Evolutionary conservation across 2,329 filamentous ascomycete genomes (phyloP).

Genomic region (Teratosphaeria epicoccoides): DNA sequence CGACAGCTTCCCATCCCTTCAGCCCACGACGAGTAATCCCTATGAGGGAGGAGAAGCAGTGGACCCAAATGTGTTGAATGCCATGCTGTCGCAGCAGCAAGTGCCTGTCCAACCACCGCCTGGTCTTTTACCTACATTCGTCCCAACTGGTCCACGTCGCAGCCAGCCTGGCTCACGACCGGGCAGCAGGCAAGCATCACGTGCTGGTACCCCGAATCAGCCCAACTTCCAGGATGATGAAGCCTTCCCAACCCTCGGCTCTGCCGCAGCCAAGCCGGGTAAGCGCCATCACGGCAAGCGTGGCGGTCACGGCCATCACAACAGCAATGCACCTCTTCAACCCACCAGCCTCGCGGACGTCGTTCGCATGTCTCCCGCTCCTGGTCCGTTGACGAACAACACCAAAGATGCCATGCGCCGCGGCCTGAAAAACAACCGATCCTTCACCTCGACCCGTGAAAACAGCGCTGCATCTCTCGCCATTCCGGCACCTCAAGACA

Average conservation of each 20-base stretch:
- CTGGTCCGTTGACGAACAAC: constrained; percentile 43
- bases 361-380: constrained; percentile 78
- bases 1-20: constrained; percentile 72
- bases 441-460: constrained; percentile 44
- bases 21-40: constrained; percentile 35
- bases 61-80: constrained; percentile 33
- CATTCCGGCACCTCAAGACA: constrained; percentile 79
- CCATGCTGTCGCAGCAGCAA: constrained; percentile 30
- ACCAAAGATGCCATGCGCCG: constrained; percentile 42
- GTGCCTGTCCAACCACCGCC: constrained; percentile 44
- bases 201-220: constrained; percentile 52
- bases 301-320: constrained; percentile 59
- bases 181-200: constrained; percentile 66
- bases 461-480: constrained; percentile 56
- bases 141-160: constrained; percentile 33
- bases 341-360: constrained; percentile 69
- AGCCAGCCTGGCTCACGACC: constrained; percentile 56
- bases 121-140: constrained; percentile 53
- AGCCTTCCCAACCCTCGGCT: constrained; percentile 82
- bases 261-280: constrained; percentile 59
- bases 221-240: constrained; percentile 74
- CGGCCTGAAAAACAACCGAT: constrained; percentile 54
- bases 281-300: constrained; percentile 94
- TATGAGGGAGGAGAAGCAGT: constrained; percentile 26
- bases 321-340: constrained; percentile 58